phyloP scores from a whole-genome alignment of 2,329 filamentous ascomycete genomes.

The Aspergillus tamarii region DNA sequence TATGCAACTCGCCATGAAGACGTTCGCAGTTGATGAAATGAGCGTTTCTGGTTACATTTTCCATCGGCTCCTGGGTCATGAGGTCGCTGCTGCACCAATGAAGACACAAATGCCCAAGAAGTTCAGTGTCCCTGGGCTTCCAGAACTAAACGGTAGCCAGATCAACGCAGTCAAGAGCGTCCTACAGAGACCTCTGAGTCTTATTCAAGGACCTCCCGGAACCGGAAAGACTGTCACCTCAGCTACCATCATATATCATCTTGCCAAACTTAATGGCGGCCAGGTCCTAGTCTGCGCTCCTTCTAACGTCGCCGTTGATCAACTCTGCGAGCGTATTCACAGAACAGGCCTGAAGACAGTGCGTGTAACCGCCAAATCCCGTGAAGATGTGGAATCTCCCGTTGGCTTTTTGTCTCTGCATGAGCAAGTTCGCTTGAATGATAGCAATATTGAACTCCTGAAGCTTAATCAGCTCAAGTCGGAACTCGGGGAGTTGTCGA shows the following conservation, averaged over 20 bases:
- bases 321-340: slow-evolving; percentile 96
- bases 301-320: slow-evolving; percentile 97
- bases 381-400: slow-evolving; percentile 97
- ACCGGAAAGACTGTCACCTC: slow-evolving; percentile 99
- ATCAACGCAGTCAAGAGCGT: slow-evolving; percentile 96
- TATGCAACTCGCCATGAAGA: slow-evolving; percentile 99
- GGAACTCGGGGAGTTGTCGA: slow-evolving; percentile 87
- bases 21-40: slow-evolving; percentile 96
- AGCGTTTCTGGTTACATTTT: slow-evolving; percentile 99
- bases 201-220: slow-evolving; percentile 95
- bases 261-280: slow-evolving; percentile 91
- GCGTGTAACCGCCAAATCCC: slow-evolving; percentile 96
- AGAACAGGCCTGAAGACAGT: slow-evolving; percentile 94
- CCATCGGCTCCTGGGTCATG: slow-evolving; percentile 92
- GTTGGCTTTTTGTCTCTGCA: slow-evolving; percentile 94
- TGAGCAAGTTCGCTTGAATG: slow-evolving; percentile 96
- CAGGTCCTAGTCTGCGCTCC: slow-evolving; percentile 96
- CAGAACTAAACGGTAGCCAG: slow-evolving; percentile 93
- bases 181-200: slow-evolving; percentile 85
- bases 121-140: slow-evolving; percentile 91
- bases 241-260: slow-evolving; percentile 96
- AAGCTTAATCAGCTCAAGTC: slow-evolving; percentile 93
- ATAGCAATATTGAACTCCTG: slow-evolving; percentile 89
- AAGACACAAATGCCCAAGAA: slow-evolving; percentile 96
- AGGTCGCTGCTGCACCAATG: slow-evolving; percentile 91